Base-by-base conservation (phyloP, 495 filamentous ascomycete genomes). In the Lasiosphaeria hispida region DNA sequence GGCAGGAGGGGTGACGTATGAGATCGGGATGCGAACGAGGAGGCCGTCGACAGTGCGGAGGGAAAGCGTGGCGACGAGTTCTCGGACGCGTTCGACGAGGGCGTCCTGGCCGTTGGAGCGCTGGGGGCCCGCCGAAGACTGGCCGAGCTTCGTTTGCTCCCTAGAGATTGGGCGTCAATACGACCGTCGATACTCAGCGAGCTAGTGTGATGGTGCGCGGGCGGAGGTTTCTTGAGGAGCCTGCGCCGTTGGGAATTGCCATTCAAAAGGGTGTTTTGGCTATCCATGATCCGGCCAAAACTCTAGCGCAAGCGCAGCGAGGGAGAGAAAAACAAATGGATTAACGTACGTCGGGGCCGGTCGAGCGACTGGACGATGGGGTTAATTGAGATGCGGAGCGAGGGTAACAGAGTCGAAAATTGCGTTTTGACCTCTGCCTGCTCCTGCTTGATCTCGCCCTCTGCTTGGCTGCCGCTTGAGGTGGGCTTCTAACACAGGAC, bases 101-200 rank as follows among this genome's bases (percentile, higher is more conserved):
- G 68, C 36, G 52, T 48, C 11, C 15, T 67, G 66, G 60, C 63
- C 59, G 82, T 75, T 52, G 86, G 85, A 62, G 85, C 85, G 65
- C 86, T 89, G 53, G 87, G 86, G 74, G 86, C 83, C 70, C 87
- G 82, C 69, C 84, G 84, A 63, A 90, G 76, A 61, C 74, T 80
- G 48, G 72, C 72, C 61, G 78, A 81, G 76, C 77, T 81, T 68
- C 76, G 73, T 75, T 81, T 78, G 72, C 77, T 80, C 62, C 72
- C 69, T 61, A 81, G 70, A 63, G 77, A 79, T 67, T 72, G 75
- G 70, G 76, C 71, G 72, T 81, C 79, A 75, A 76, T 72, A 63
- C 69, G 75, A 68, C 72, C 71, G 67, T 78, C 76, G 66, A 70
- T 65, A 57, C 66, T 62, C 56, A 61, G 64, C 57, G 71, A 74